phyloP scores from a whole-genome alignment of 225 moss, liverwort and hornwort genomes.

The Bryoerythrophyllum caledonicum region DNA sequence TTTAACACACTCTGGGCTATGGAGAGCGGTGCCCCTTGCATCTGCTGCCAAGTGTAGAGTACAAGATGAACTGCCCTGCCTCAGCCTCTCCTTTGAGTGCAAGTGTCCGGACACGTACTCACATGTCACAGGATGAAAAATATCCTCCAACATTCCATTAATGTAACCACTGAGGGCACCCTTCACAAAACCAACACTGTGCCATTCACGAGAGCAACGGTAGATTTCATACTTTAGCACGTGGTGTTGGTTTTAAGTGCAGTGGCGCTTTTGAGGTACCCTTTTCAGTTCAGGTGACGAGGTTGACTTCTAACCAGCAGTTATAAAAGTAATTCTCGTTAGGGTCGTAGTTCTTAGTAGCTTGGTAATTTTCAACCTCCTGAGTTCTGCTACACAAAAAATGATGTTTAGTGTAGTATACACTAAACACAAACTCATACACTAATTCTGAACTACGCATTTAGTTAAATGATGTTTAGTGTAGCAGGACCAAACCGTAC shows the following conservation, averaged over 20 bases:
- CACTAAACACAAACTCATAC: too few relatives aligned
- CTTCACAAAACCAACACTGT: not conserved
- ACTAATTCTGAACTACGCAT: too few relatives aligned
- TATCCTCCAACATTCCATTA: not conserved
- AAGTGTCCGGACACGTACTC: not conserved
- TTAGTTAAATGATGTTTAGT: too few relatives aligned
- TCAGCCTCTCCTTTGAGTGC: not conserved
- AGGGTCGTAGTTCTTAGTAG: not conserved
- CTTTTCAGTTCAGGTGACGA: too few relatives aligned
- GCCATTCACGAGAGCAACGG: too few relatives aligned
- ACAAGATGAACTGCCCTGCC: rapidly evolving
- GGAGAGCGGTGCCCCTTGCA: not conserved
- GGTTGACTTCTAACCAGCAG: not conserved
- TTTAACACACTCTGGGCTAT: not conserved
- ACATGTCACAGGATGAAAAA: not conserved
- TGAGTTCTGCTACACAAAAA: not conserved
- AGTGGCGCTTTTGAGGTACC: not conserved
- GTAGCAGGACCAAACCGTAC: too few relatives aligned
- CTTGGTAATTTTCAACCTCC: not conserved
- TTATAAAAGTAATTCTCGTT: too few relatives aligned
- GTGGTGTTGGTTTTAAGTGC: not conserved
- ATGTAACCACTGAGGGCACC: not conserved
- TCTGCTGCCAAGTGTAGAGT: not conserved
- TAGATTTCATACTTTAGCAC: too few relatives aligned
- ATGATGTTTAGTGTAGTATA: too few relatives aligned